These are phyloP conservation scores for Thielaviopsis populi DNA, from an alignment of 2,329 filamentous ascomycete genomes.

Conservation along the genomic window DNA sequence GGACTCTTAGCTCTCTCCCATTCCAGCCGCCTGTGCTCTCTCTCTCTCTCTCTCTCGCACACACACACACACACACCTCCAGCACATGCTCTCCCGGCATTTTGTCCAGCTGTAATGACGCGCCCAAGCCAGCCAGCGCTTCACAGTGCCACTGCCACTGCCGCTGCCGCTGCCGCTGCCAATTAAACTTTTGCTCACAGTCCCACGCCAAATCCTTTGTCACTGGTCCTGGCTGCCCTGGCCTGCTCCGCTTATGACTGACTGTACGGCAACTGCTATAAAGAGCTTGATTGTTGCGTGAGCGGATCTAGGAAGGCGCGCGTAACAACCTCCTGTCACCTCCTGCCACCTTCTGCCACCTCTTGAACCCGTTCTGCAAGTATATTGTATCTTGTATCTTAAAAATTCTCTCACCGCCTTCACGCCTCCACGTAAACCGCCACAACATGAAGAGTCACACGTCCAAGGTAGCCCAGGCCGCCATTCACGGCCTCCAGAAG, in stretches of 20 bases:
- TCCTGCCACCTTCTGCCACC: neutral
- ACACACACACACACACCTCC: too few species aligned
- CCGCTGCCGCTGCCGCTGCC: too few species aligned
- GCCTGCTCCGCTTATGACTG: conserved; percentile 2
- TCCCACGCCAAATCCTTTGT: neutral
- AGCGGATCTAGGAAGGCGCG: neutral
- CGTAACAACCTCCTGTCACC: neutral
- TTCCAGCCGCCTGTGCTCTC: too few species aligned
- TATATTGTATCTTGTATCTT: neutral
- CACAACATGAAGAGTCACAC: conserved; percentile 25
- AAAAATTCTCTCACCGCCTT: neutral
- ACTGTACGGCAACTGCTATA: neutral
- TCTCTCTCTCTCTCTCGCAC: too few species aligned
- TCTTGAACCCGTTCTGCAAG: neutral
- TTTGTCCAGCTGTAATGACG: too few species aligned
- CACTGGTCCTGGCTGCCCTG: too few species aligned
- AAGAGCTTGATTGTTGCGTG: neutral
- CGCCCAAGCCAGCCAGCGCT: too few species aligned
- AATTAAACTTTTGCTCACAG: neutral
- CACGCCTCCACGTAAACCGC: neutral
- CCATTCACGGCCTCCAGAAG: conserved; percentile 26
- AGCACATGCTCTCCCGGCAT: too few species aligned
- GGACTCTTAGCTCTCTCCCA: too few species aligned
- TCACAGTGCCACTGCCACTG: too few species aligned
- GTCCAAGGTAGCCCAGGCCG: conserved; percentile 24